phyloP scores from a whole-genome alignment of 1,139 yeast species.

The Suhomyces bokatorum region DNA sequence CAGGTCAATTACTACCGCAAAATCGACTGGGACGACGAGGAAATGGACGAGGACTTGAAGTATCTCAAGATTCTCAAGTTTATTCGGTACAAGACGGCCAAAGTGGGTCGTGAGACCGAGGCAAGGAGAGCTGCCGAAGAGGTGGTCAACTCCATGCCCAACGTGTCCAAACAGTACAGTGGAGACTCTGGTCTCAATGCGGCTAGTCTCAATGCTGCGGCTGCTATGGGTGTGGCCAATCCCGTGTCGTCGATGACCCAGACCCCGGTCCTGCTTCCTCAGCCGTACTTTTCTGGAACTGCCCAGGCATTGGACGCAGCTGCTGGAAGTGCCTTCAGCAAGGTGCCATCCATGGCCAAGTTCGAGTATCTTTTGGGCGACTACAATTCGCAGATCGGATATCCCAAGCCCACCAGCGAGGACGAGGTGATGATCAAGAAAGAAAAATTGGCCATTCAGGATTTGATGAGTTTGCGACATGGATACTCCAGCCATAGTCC shows the following conservation, averaged over 20 bases:
- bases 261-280: not conserved
- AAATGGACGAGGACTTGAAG: slow-evolving; percentile 51
- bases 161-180: slow-evolving; percentile 1
- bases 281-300: slow-evolving; percentile 10
- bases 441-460: slow-evolving; percentile 40
- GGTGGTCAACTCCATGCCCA: slow-evolving; percentile 7
- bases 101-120: slow-evolving; percentile 9
- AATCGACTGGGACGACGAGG: slow-evolving; percentile 54
- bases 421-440: slow-evolving; percentile 31
- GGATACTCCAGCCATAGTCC: slow-evolving; percentile 6
- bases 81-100: slow-evolving; percentile 39
- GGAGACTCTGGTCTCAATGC: not conserved
- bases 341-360: slow-evolving; percentile 31
- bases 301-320: slow-evolving; percentile 7
- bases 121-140: slow-evolving; percentile 13
- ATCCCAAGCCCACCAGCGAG: slow-evolving; percentile 20
- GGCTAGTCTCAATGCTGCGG: no score
- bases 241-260: no score
- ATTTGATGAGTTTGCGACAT: slow-evolving; percentile 30
- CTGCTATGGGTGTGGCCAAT: no score
- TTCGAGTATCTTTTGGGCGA: slow-evolving; percentile 34
- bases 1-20: slow-evolving; percentile 22
- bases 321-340: slow-evolving; percentile 16
- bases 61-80: slow-evolving; percentile 45
- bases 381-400: slow-evolving; percentile 15